These are phyloP conservation scores for Pyrenophora teres DNA, from an alignment of 2,329 filamentous ascomycete species.

Conservation along the genomic window DNA sequence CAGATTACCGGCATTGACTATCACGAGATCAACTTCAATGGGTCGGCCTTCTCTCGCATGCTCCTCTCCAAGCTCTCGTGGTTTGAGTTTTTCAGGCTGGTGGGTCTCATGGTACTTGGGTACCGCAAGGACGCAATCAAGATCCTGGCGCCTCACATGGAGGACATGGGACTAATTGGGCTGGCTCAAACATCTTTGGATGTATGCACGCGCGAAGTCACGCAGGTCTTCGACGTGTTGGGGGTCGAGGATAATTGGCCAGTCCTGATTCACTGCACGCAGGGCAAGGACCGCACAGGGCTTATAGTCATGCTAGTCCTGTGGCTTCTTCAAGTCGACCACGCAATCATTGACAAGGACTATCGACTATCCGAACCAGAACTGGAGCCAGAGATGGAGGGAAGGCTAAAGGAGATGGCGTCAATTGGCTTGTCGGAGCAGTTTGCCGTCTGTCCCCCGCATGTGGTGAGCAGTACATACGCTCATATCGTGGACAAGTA, in stretches of 20 bases:
- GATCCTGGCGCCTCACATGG: conserved; percentile 72
- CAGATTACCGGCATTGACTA: conserved; percentile 69
- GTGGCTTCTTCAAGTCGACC: conserved; percentile 63
- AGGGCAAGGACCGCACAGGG: conserved; percentile 85
- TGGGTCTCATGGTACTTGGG: conserved; percentile 67
- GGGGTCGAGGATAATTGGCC: conserved; percentile 61
- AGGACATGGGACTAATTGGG: conserved; percentile 71
- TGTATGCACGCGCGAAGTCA: conserved; percentile 67
- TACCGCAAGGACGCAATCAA: conserved; percentile 71
- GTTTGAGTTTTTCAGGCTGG: conserved; percentile 66
- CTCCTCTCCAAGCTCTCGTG: conserved; percentile 71
- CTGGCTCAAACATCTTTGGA: conserved; percentile 72
- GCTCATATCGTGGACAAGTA: conserved; percentile 64
- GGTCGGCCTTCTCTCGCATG: conserved; percentile 69
- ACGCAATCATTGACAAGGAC: conserved; percentile 68
- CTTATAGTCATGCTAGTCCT: conserved; percentile 71
- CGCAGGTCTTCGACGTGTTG: conserved; percentile 57
- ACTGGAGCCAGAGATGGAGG: conserved; percentile 64
- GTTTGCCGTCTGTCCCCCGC: conserved; percentile 69
- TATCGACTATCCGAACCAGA: conserved; percentile 69
- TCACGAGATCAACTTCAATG: conserved; percentile 73
- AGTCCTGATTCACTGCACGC: conserved; percentile 79
- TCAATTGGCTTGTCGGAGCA: conserved; percentile 70
- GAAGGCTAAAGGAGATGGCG: conserved; percentile 69
- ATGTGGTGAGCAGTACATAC: conserved; percentile 66